A percentile compares a stretch with the other conserved stretches of the same genome.
These are phyloP conservation scores for Sordariomycetes sp. DNA, from an alignment of 2,329 filamentous ascomycete species.

Conservation along the genomic window DNA sequence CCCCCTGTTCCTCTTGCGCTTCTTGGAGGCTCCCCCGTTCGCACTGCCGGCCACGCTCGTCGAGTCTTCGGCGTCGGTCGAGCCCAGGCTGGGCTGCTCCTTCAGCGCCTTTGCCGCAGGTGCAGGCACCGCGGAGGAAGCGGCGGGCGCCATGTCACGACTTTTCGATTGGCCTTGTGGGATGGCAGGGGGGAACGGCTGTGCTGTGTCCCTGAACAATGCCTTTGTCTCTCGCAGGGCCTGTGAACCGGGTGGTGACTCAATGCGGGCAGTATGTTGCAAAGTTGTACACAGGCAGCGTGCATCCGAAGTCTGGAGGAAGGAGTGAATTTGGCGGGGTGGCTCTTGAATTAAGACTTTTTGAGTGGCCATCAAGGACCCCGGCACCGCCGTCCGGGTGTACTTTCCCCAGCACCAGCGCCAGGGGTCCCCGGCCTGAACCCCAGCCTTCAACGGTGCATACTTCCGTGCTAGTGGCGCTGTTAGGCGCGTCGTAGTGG, in stretches of 20 bases:
- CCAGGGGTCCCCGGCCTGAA: neutral
- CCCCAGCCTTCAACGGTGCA: neutral
- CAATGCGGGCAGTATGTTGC: neutral
- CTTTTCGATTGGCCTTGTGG: neutral
- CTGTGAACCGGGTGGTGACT: neutral
- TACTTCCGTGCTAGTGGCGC: neutral
- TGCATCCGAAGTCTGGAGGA: neutral
- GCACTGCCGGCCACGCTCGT: conserved; percentile 5
- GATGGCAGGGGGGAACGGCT: neutral
- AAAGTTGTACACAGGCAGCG: neutral
- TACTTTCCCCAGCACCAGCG: neutral
- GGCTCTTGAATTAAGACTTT: neutral
- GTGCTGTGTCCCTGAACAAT: neutral
- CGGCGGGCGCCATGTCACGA: conserved; percentile 5
- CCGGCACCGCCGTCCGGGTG: neutral
- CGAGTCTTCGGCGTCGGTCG: conserved; percentile 5
- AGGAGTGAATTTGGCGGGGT: neutral
- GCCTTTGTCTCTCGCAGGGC: neutral
- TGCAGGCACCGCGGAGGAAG: neutral
- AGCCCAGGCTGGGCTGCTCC: neutral
- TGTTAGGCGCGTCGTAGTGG: neutral
- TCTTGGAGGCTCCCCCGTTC: conserved; percentile 4
- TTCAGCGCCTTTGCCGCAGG: conserved; percentile 5
- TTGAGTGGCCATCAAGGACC: neutral
- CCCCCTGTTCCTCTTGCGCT: conserved; percentile 4